Base-by-base conservation (phyloP, 495 filamentous ascomycete genomes). In the Glonium stellatum region DNA sequence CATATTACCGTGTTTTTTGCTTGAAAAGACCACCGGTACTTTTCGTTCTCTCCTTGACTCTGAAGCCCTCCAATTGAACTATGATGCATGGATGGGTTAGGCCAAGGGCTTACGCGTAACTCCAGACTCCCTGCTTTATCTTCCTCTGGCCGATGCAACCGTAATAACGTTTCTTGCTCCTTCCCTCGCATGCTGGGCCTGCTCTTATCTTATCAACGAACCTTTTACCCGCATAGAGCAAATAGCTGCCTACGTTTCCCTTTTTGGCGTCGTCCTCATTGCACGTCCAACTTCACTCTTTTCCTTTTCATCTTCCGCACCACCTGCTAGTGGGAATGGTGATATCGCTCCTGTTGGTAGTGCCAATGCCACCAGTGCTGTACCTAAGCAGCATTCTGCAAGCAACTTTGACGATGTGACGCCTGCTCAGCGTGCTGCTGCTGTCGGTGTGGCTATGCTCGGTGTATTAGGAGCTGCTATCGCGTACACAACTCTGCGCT, bases 131-230 rank as follows among this genome's bases (percentile, higher is more conserved):
- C 83, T 96, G 5, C 81, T 87, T 61, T 96, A 96, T 67, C 84
- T 97, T 3, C 87, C 90, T 1, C 78, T 97, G 0, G 86, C 90
- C 5, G 92, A 97, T 66, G 92, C 93, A 11, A 95, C 90, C 0
- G 93, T 97, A 0, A 85, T 97, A 47, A 95, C 90, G 47, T 97
- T 97, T 68, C 80, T 97, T 0, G 82, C 88, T 0, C 93, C 93
- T 0, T 85, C 85, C 15, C 78, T 95, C 1, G 80, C 88, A n/a
- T 88, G 89, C 54, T 95, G 89, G 69, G 84, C 84, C 11, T 96
- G 91, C 69, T 87, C 87, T 15, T 69, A 91, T 19, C 74, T 96
- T 18, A 79, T 88, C 48, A 76, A 78, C 22, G 88, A 95, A 64
- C 87, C 87, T 0, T 97, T 92, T 70, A 90, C 88, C 0, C 77